Percentiles rank a stretch among this genome's conserved stretches.
phyloP scores from a whole-genome alignment of 805 yeast genomes.

The Huiozyma naganishii region DNA sequence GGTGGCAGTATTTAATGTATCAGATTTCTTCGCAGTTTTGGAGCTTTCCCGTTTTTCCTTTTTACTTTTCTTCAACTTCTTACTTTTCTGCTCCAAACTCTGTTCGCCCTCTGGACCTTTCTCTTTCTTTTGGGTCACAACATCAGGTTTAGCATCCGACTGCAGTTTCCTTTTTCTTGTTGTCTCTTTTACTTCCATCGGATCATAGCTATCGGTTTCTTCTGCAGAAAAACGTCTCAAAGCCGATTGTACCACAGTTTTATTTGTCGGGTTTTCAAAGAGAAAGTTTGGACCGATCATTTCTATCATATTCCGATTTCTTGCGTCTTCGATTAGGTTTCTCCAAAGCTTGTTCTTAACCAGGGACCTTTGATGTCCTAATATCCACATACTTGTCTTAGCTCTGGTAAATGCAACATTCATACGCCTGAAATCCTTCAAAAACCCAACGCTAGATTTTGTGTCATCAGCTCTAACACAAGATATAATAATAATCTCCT shows the following conservation, averaged over 20 bases:
- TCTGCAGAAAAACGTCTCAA: not conserved
- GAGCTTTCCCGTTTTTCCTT: slow-evolving; percentile 1
- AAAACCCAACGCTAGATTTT: slow-evolving; percentile 63
- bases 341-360: slow-evolving; percentile 61
- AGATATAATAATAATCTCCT: slow-evolving; percentile 80
- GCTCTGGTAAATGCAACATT: slow-evolving; percentile 96
- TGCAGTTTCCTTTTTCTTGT: slow-evolving; percentile 1
- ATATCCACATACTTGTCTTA: slow-evolving; percentile 79
- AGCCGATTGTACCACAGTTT: not conserved
- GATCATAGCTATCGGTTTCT: slow-evolving; percentile 4
- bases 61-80: slow-evolving; percentile 3
- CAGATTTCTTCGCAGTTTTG: not conserved
- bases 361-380: slow-evolving; percentile 70
- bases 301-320: slow-evolving; percentile 30
- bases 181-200: not conserved
- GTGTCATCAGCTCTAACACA: slow-evolving; percentile 81
- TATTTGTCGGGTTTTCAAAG: not conserved
- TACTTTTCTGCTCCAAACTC: not conserved
- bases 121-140: not conserved
- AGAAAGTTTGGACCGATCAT: slow-evolving; percentile 23
- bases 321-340: slow-evolving; percentile 56
- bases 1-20: not conserved
- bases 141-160: not conserved
- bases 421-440: slow-evolving; percentile 88
- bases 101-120: not conserved